Evolutionary conservation across 2,329 filamentous ascomycete species (phyloP).

Genomic region (Nothomitra cinnamomea): DNA sequence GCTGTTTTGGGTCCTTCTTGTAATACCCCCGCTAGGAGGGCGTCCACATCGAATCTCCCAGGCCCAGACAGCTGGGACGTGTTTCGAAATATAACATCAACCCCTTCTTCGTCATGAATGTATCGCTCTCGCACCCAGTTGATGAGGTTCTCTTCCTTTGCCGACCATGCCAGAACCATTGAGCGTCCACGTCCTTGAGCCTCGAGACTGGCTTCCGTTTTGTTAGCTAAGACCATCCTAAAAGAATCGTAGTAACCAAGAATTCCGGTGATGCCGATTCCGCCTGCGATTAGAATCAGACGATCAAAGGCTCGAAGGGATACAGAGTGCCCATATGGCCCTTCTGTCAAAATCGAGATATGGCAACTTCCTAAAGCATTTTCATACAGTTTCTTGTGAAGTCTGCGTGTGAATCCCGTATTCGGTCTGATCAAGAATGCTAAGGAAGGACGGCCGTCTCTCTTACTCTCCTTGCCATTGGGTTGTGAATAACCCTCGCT

Average conservation of each 20-base stretch:
- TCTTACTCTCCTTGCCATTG: background rate
- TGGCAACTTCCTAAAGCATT: background rate
- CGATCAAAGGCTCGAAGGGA: background rate
- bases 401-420: background rate
- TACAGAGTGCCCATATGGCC: background rate
- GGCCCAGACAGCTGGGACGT: background rate
- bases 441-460: background rate
- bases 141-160: background rate
- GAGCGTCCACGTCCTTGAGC: background rate
- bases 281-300: background rate
- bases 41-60: background rate
- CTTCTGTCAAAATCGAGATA: background rate
- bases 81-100: background rate
- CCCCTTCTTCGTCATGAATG: background rate
- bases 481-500: background rate
- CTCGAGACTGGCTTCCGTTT: background rate
- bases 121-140: background rate
- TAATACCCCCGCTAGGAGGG: background rate
- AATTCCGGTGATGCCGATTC: background rate
- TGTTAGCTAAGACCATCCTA: background rate
- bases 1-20: background rate
- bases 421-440: background rate
- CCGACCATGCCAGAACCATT: background rate
- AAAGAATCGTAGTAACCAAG: no score
- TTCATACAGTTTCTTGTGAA: background rate